Evolutionary conservation across 495 filamentous ascomycete genomes (phyloP), one percentile per base, ranked within the genome.

Genomic region (Trichoderma reesei): DNA sequence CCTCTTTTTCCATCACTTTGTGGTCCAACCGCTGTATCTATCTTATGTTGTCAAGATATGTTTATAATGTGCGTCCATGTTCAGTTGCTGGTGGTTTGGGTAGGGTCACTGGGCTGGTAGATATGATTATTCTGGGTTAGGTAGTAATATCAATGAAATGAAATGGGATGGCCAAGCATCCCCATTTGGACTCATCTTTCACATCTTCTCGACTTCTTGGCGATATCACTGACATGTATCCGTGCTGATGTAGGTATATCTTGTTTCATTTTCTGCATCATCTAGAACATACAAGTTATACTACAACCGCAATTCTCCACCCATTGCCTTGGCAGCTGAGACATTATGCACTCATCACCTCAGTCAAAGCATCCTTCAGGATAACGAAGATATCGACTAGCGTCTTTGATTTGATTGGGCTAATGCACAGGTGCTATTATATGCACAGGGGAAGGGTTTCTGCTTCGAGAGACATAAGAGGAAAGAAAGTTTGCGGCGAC

Each of bases 361-460:
- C 31, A 34, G 51, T 34, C 26, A 56, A 56, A 26, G 1, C 34
- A 0, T 33, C 2, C 10, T 56, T 56, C 20, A 26, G 5, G 59
- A 34, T 7, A 8, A 61, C 39, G 31, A 13, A 59, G 11, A 61
- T 38, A 38, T 61, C 39, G 59, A 61, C 59, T 39, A 39, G 39
- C 36, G 62, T 63, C 62, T 63, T 36, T 63, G 39, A 41, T 72
- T 72, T 65, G 72, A n/a, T n/a, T n/a, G n/a, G n/a, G n/a, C 70
- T 74, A 74, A 70, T 73, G 70, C 72, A 73, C 72, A 74, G 66
- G 68, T 70, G 70, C 70, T 69, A 65, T 69, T 71, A 71, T 73
- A 65, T 64, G 72, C 72, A 74, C 71, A 66, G 65, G 68, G 65
- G 38, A 60, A 65, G n/a, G n/a, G n/a, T n/a, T n/a, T 65, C 41